phyloP scores from a whole-genome alignment of 2,329 filamentous ascomycete species.

The Fusarium paranaense region DNA sequence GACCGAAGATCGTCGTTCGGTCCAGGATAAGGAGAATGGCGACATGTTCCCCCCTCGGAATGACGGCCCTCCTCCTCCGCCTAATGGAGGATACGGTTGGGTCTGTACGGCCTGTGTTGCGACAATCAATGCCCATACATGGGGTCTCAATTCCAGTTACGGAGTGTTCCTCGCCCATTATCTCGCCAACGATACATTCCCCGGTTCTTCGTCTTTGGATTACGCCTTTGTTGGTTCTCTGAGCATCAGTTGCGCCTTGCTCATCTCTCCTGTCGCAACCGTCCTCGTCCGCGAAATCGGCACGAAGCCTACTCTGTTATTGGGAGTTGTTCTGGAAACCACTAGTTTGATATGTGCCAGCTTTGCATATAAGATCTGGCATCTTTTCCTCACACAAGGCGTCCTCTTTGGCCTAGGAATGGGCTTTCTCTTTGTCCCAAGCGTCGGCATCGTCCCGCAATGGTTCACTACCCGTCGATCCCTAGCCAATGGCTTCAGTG shows the following conservation, averaged over 20 bases:
- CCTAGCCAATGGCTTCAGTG: constrained; percentile 75
- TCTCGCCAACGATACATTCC: constrained; percentile 68
- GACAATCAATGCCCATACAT: constrained; percentile 76
- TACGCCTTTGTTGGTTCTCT: constrained; percentile 79
- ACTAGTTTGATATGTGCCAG: constrained; percentile 76
- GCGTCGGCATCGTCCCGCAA: constrained; percentile 75
- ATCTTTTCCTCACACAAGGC: constrained; percentile 80
- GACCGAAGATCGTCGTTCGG: constrained; percentile 3
- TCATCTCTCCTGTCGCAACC: constrained; percentile 77
- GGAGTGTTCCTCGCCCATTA: constrained; percentile 69
- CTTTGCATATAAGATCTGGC: constrained; percentile 77
- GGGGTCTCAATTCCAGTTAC: constrained; percentile 73
- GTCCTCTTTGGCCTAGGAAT: constrained; percentile 82
- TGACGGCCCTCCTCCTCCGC: constrained; percentile 52
- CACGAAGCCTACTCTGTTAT: constrained; percentile 71
- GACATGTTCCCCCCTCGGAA: constrained; percentile 21
- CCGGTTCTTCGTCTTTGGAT: constrained; percentile 71
- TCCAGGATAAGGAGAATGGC: constrained; percentile 19
- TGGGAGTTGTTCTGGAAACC: constrained; percentile 74
- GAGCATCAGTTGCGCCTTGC: constrained; percentile 61
- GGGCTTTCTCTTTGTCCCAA: constrained; percentile 79
- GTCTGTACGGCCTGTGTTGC: constrained; percentile 53
- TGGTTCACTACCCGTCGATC: constrained; percentile 79
- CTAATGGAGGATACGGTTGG: constrained; percentile 71
- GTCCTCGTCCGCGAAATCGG: constrained; percentile 69